Evolutionary conservation across 176 grass and related monocot species (phyloP).

Genomic region (Aegilops tauschii): DNA sequence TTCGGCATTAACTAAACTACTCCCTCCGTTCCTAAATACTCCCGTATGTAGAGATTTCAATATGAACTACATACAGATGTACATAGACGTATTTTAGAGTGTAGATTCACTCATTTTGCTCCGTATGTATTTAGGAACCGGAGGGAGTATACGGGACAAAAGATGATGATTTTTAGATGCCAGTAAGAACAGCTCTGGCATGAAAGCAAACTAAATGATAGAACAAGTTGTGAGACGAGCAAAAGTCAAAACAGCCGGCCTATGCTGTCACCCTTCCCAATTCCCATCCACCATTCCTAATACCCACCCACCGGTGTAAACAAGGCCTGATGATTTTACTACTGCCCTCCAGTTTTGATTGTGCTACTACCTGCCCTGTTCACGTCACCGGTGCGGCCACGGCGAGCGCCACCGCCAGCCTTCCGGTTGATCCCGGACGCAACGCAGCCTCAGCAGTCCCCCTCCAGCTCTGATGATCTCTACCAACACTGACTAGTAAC

Average conservation of each 20-base stretch:
- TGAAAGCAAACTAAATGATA: background rate
- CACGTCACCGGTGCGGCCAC: constrained; percentile 39
- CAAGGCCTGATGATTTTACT: background rate
- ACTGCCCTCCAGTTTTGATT: background rate
- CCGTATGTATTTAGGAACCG: too few relatives aligned
- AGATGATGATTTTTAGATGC: too few relatives aligned
- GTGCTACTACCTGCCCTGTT: background rate
- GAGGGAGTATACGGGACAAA: too few relatives aligned
- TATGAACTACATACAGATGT: too few relatives aligned
- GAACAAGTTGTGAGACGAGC: background rate
- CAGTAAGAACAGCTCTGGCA: background rate
- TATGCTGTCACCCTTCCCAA: background rate
- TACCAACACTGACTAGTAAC: background rate
- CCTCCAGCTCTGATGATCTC: background rate
- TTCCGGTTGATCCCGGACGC: constrained; percentile 38
- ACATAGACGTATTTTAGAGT: too few relatives aligned
- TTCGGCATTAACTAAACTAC: too few relatives aligned
- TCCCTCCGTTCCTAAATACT: too few relatives aligned
- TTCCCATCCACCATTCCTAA: too few relatives aligned
- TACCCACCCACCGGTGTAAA: too few relatives aligned
- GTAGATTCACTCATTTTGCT: too few relatives aligned
- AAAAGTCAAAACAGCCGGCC: constrained; percentile 37
- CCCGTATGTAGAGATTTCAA: too few relatives aligned
- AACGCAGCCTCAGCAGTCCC: constrained; percentile 7
- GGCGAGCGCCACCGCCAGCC: constrained; percentile 19